phyloP scores from a whole-genome alignment of 352 stramenopile genomes.

The Globisporangium carolinianum region DNA sequence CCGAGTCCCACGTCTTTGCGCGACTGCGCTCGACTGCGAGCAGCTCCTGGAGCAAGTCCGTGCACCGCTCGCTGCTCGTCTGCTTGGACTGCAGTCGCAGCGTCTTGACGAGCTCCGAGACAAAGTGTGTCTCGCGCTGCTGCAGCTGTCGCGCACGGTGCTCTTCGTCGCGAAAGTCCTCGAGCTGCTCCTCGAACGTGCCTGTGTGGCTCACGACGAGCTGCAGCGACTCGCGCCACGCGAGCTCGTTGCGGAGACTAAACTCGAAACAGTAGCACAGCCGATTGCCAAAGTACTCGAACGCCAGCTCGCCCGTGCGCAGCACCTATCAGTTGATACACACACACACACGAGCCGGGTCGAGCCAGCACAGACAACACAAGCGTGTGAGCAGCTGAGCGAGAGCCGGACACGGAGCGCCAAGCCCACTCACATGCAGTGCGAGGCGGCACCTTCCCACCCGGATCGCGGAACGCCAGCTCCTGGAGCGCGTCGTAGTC shows the following conservation, averaged over 20 bases:
- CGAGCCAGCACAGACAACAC: no score
- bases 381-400: no score
- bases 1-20: conserved; percentile 58
- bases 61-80: conserved; percentile 43
- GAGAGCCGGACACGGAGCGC: background rate
- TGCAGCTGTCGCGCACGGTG: conserved; percentile 32
- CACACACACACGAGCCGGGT: background rate
- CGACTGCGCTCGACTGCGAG: conserved; percentile 53
- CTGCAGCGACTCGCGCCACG: conserved; percentile 8
- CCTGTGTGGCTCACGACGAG: conserved; percentile 6
- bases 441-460: conserved; percentile 25
- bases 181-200: conserved; percentile 39
- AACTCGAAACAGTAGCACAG: conserved; percentile 68
- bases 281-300: conserved; percentile 55
- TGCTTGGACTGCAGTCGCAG: conserved; percentile 60
- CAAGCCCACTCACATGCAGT: background rate
- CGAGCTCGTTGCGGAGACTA: conserved; percentile 9
- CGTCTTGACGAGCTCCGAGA: conserved; percentile 71
- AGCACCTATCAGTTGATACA: conserved; percentile 14
- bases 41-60: conserved; percentile 55
- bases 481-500: conserved; percentile 60
- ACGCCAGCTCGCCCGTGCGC: conserved; percentile 20
- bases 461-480: conserved; percentile 27
- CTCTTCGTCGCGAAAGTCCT: conserved; percentile 68
- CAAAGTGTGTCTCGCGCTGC: conserved; percentile 45